Conservation (phyloP, 2,329 filamentous ascomycete species). For the Ceratocystis diversiconidia region DNA sequence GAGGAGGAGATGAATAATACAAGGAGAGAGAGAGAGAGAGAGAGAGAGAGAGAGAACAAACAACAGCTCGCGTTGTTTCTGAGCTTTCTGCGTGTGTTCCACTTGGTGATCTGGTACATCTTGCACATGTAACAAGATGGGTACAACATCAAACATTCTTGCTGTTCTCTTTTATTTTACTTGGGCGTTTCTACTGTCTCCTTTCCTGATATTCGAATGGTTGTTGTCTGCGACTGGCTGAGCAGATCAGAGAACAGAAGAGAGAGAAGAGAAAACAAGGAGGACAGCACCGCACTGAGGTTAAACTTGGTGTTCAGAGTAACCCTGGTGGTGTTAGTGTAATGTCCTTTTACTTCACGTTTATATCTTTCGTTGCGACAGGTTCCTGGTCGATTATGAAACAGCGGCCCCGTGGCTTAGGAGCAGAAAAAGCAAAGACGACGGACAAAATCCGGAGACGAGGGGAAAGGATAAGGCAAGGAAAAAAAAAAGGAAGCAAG, state of each 20-base stretch:
- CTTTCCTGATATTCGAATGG: no score
- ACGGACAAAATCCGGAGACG: constrained; percentile 2
- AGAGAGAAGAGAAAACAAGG: neutral
- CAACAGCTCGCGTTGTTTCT: neutral
- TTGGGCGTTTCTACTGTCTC: no score
- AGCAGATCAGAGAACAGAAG: neutral
- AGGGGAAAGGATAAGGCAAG: neutral
- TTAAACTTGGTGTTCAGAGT: neutral
- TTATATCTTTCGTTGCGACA: no score
- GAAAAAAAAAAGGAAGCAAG: neutral
- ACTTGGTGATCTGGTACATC: neutral
- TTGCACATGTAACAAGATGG: neutral
- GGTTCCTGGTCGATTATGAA: neutral
- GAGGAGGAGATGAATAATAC: no score
- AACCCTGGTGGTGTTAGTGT: neutral
- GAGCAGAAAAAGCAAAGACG: neutral
- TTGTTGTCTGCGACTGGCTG: no score
- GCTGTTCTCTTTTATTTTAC: no score
- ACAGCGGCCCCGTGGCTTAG: neutral
- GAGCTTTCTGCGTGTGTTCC: neutral
- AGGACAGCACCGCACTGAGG: neutral
- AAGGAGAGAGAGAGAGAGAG: neutral
- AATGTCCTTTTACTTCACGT: no score
- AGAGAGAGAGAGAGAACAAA: neutral
- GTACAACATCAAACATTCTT: neutral